Conservation (phyloP, 257 asterid species). For the Paraleonurus japonicus region DNA sequence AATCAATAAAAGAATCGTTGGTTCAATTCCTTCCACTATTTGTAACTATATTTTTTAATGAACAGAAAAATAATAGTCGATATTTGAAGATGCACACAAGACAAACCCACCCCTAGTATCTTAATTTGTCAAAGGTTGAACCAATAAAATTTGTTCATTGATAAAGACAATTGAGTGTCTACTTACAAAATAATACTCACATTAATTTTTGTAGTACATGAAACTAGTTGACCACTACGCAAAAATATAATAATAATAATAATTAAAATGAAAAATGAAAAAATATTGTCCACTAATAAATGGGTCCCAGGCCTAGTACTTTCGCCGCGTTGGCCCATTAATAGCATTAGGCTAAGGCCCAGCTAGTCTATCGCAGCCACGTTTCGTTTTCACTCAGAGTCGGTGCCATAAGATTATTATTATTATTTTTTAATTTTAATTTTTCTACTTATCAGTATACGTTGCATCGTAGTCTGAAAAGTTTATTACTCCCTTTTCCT, state of each 20-base stretch:
- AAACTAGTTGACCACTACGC: not conserved
- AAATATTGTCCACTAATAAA: conserved; percentile 23
- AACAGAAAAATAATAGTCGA: too few species aligned
- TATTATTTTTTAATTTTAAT: not conserved
- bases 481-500: too few species aligned
- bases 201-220: not conserved
- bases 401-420: not conserved
- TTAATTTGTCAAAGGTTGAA: not conserved
- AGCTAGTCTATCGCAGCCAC: not conserved
- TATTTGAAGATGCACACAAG: not conserved
- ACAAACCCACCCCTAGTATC: not conserved
- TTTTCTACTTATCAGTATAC: too few species aligned
- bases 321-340: conserved; percentile 30
- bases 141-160: not conserved
- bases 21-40: not conserved
- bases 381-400: not conserved
- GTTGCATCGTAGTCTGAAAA: too few species aligned
- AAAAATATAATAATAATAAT: not conserved
- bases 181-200: not conserved
- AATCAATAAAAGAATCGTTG: too few species aligned
- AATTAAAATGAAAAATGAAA: too few species aligned
- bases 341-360: conserved; percentile 2
- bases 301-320: conserved; percentile 33
- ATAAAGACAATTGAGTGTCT: not conserved
- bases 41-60: too few species aligned